Percentiles rank a stretch among this genome's conserved stretches.
Evolutionary conservation across 2,329 filamentous ascomycete genomes (phyloP).

Genomic region (Huntiella savannae): DNA sequence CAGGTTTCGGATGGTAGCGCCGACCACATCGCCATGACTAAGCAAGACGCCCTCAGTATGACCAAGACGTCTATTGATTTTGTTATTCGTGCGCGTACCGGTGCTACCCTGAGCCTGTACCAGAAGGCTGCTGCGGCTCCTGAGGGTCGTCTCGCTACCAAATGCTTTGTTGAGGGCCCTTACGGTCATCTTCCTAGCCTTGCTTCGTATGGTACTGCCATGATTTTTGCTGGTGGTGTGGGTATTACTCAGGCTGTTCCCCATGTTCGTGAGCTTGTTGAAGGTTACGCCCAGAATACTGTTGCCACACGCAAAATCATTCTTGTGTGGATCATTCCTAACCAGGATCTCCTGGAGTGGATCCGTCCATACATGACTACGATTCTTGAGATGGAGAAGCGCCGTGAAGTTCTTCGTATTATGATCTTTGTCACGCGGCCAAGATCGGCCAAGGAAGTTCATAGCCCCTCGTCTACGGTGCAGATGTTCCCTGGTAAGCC

Average conservation of each 20-base stretch:
- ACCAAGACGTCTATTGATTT: constrained; percentile 50
- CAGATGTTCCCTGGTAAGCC: constrained; percentile 71
- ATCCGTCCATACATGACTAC: constrained; percentile 70
- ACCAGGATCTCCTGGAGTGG: constrained; percentile 65
- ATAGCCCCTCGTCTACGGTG: constrained; percentile 56
- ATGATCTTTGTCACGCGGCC: constrained; percentile 62
- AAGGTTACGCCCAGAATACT: constrained; percentile 47
- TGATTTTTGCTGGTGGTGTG: constrained; percentile 64
- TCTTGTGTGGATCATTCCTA: constrained; percentile 63
- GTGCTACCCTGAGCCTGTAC: constrained; percentile 53
- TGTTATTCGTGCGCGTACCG: constrained; percentile 53
- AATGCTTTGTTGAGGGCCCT: constrained; percentile 54
- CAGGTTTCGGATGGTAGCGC: constrained; percentile 32
- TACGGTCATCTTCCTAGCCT: constrained; percentile 56
- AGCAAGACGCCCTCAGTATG: constrained; percentile 38
- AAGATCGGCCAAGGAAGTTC: constrained; percentile 60
- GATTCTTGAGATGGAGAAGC: constrained; percentile 55
- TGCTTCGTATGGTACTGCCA: constrained; percentile 57
- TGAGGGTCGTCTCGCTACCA: constrained; percentile 41
- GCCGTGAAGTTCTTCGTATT: constrained; percentile 55
- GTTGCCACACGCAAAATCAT: constrained; percentile 53
- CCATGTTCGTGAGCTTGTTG: constrained; percentile 53
- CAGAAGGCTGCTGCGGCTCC: constrained; percentile 43
- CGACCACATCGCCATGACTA: constrained; percentile 39
- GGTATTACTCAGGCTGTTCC: constrained; percentile 66